These are phyloP conservation scores for Neurospora crassa DNA, from an alignment of 2,329 filamentous ascomycete species.

Conservation along the genomic window DNA sequence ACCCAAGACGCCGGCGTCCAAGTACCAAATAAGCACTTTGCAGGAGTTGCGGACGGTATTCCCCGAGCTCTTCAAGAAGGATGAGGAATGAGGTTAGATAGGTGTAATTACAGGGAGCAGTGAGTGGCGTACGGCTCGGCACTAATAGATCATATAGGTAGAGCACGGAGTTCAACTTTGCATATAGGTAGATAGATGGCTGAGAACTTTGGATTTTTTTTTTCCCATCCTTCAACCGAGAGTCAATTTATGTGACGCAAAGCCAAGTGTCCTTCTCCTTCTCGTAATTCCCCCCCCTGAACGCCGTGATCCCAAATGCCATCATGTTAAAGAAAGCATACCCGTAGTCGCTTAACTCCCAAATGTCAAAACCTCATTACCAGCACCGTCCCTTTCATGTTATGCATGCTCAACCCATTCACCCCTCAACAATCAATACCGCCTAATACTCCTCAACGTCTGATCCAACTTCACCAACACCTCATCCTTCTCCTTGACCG, in stretches of 20 bases:
- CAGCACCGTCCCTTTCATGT: not conserved
- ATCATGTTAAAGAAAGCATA: not conserved
- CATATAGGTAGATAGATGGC: not conserved
- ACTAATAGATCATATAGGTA: not conserved
- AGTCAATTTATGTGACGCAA: too few species aligned
- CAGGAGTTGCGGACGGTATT: conserved; percentile 68
- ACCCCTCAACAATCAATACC: conserved; percentile 40
- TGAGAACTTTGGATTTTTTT: not conserved
- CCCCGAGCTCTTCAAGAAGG: conserved; percentile 73
- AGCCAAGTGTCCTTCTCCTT: not conserved
- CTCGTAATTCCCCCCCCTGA: not conserved
- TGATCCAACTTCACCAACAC: conserved; percentile 50
- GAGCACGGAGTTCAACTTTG: not conserved
- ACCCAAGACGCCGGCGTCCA: conserved; percentile 56
- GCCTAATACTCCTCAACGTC: conserved; percentile 49
- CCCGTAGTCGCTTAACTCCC: not conserved
- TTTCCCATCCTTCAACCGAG: not conserved
- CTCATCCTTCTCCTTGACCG: conserved; percentile 53
- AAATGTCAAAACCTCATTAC: not conserved
- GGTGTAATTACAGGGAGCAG: too few species aligned
- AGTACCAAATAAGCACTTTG: conserved; percentile 66
- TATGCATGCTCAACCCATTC: not conserved
- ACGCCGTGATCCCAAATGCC: not conserved
- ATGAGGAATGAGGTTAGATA: not conserved
- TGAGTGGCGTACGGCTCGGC: not conserved